Base-by-base conservation (phyloP, 2,329 filamentous ascomycete species). In the Claviceps purpurea region DNA sequence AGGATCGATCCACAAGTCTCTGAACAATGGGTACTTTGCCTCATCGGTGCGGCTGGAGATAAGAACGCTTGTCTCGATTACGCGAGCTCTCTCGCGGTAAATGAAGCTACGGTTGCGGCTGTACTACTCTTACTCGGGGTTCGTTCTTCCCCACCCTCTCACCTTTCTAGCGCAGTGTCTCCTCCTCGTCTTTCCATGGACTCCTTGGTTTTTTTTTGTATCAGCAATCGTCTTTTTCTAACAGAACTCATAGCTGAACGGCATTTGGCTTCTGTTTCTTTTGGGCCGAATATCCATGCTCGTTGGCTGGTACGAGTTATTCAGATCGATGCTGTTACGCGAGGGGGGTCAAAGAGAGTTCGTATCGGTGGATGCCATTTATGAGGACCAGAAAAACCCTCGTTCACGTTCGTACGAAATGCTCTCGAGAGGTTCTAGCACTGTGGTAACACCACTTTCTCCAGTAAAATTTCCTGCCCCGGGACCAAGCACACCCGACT, bases 241-340 rank as follows among this genome's bases (percentile, higher is more conserved):
- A 58, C 49, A 43, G 18, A 50, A 39, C 2, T 14, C 37, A 7
- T 34, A 88, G 83, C 75, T 89, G 58, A 90, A 90, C 57, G 91
- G 91, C 7, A 72, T 97, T 47, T 95, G 91, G 82, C 80, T 86
- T 49, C 76, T 94, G 53, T 68, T 95, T 51, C 79, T 97, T 54
- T 79, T 96, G 37, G 85, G 86, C 40, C 84, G 90, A 50, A 82
- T 79, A 65, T 84, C 86, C n/a, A 94, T 97, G 83, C 73, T 94
- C 52, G 78, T 74, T 3, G 93, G 86, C 56, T 98, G 93, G 93
- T 59, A 73, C 43, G 82, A 94, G 26, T 69, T 90, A 43, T 66
- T 82, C 58, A 71, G 66, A 51, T 65, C 68, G 40, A 62, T 72
- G 48, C 40, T 51, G 26, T 38, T 13, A 5, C 68, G 80, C 55